These are phyloP conservation scores for Fusarium avenaceum DNA, from an alignment of 2,329 filamentous ascomycete genomes.

Conservation along the genomic window DNA sequence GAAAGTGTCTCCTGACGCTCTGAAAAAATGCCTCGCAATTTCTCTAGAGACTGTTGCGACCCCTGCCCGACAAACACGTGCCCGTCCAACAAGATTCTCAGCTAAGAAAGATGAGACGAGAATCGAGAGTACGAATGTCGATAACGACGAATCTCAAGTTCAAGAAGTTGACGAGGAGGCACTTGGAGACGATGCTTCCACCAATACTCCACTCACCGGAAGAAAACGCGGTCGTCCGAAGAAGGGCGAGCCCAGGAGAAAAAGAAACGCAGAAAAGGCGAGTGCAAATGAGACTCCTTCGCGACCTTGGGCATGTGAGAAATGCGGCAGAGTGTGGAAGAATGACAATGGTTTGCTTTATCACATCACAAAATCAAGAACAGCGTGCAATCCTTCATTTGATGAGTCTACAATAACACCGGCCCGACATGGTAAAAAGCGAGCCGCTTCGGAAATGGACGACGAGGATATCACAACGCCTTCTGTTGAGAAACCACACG, in stretches of 20 bases:
- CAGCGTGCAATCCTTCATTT: slow-evolving; percentile 64
- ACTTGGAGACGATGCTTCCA: slow-evolving; percentile 1
- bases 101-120: slow-evolving; percentile 15
- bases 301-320: slow-evolving; percentile 63
- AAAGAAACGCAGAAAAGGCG: slow-evolving; percentile 19
- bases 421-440: slow-evolving; percentile 36
- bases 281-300: slow-evolving; percentile 33
- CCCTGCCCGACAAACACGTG: slow-evolving; percentile 22
- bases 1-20: slow-evolving; percentile 23
- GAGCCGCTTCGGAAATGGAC: slow-evolving; percentile 16
- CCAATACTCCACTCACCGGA: slow-evolving; percentile 38
- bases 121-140: background rate
- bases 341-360: slow-evolving; percentile 71
- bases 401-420: slow-evolving; percentile 39
- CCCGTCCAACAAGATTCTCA: slow-evolving; percentile 29
- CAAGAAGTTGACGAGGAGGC: slow-evolving; percentile 7
- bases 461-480: slow-evolving; percentile 16
- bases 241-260: slow-evolving; percentile 27
- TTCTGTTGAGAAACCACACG: slow-evolving; percentile 1
- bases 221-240: slow-evolving; percentile 47
- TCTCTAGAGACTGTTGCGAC: slow-evolving; percentile 3
- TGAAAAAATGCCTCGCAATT: slow-evolving; percentile 7
- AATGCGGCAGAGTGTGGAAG: slow-evolving; percentile 68
- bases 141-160: slow-evolving; percentile 6
- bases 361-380: slow-evolving; percentile 67